Evolutionary conservation across 768 basidiomycete species (phyloP), one percentile per base, ranked within the genome.

Genomic region (Boletellus ananas): DNA sequence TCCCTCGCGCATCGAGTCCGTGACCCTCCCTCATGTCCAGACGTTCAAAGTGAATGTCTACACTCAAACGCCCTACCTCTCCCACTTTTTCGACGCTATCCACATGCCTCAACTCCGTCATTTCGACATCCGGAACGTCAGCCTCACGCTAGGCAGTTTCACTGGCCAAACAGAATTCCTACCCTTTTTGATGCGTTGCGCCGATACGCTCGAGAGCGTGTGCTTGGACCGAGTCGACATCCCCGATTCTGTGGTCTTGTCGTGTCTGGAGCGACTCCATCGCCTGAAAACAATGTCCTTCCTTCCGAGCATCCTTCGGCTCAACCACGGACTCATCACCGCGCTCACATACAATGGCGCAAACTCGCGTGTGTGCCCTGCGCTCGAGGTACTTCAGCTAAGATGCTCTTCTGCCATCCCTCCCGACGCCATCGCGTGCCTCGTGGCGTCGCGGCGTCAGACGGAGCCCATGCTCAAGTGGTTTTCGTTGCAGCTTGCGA

Each of bases 311-410:
- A 39, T 60, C n/a, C 54, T 69, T 5, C 52, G 65, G n/a, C 62
- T 67, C 34, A 67, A 69, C 34, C 65, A 69, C 13, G 63, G 61
- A 13, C 60, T 67, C 39, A 34, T 67, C 34, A 29, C 51, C n/a
- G 63, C 52, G 33, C 63, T 69, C 16, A 18, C 57, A 11, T 23
- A 47, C 14, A 48, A 49, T 21, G 50, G 6, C 17, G 34, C 27
- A 9, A 27, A 25, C n/a, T 25, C 47, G 27, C 23, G 16, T 3
- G 23, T 63, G 2, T 69, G 65, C 45, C 67, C 65, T 0, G 34
- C 37, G 8, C 65, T 66, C 34, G 51, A 62, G 47, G 49, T 36
- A 17, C 57, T 66, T 23, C 60, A 60, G 10, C 20, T 66, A 47
- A 36, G 60, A 12, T 66, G 65, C 17, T 65, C 65, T 3, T 53